Base-by-base conservation (phyloP, 495 filamentous ascomycete genomes). In the Pyronema omphalodes region DNA sequence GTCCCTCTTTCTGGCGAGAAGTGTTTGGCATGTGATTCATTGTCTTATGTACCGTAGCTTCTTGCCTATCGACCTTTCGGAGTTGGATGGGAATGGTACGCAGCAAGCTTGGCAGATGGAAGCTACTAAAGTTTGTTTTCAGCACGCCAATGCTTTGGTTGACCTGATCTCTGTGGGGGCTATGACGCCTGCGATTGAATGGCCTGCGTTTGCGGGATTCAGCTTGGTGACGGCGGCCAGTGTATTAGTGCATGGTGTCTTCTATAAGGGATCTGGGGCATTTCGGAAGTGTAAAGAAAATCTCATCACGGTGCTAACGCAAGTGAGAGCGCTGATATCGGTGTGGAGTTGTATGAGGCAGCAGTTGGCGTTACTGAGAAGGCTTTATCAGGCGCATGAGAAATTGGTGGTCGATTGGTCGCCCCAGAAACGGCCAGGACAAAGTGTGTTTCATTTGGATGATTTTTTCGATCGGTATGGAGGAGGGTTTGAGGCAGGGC, bases 91-190 rank as follows among this genome's bases (percentile, higher is more conserved):
- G 15, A 80, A 77, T 0, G 82, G 84, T 0, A 85, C 89, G 60
- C 84, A 93, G 57, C 84, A 88, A 63, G 86, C 83, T 36, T 93
- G 86, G 86, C 85, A 89, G 66, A 88, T 88, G 50, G 84, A 87
- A 60, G 82, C 84, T 0, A 88, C 84, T 0, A 86, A 88, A 55
- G 74, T 88, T 50, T 89, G 85, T 66, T 88, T 93, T 65, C 72
- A 84, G 12, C 86, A 93, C 58, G 83, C 86, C 7, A 93, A 89
- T 66, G 84, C 84, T 0, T 86, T 93, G 49, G 80, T 82, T 5
- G 85, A 89, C 58, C 71, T 93, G 0, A 83, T 88, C 15, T 82
- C 87, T 63, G 74, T 88, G 17, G 84, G 82, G 1, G 77, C 78
- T 46, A 71, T 69, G 60, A 70, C 70, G 23, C 71, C 77, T 3